Percentiles rank a stretch among this genome's conserved stretches.
These are phyloP conservation scores for Sicyos edulis DNA, from an alignment of 306 rosid species.

Conservation along the genomic window DNA sequence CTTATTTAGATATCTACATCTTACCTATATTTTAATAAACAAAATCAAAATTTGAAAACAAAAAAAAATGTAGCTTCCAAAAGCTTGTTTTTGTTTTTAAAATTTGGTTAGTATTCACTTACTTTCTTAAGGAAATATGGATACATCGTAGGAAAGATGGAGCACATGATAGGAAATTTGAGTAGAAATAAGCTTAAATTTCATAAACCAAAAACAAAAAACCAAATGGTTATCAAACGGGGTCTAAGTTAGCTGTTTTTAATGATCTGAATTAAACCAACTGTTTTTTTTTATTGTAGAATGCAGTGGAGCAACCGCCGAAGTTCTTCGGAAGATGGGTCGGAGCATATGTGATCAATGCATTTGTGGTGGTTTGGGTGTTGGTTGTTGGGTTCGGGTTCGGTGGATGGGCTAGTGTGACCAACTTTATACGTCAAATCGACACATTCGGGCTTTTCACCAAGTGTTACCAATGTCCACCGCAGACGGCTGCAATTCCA, in stretches of 20 bases:
- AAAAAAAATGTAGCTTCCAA: too few relatives aligned
- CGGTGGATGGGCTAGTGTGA: constrained; percentile 99
- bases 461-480: constrained; percentile 82
- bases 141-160: too few relatives aligned
- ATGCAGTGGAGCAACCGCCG: constrained; percentile 88
- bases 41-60: too few relatives aligned
- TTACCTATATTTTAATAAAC: too few relatives aligned
- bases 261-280: not conserved
- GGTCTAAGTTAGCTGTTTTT: not conserved
- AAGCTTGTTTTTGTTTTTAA: too few relatives aligned
- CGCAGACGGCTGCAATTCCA: constrained; percentile 23
- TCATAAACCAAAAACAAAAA: too few relatives aligned
- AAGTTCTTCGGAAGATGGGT: constrained; percentile 84
- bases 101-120: too few relatives aligned
- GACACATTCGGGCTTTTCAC: constrained; percentile 95
- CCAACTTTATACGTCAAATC: constrained; percentile 73
- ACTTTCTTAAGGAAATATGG: too few relatives aligned
- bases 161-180: too few relatives aligned
- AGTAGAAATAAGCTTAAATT: too few relatives aligned
- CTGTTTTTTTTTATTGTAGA: constrained; percentile 39
- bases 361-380: constrained; percentile 83
- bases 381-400: constrained; percentile 85
- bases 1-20: too few relatives aligned
- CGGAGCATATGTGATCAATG: constrained; percentile 58
- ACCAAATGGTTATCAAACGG: too few relatives aligned